These are phyloP conservation scores for Hygrophoropsis aurantiaca DNA, from an alignment of 768 basidiomycete genomes.

Conservation along the genomic window DNA sequence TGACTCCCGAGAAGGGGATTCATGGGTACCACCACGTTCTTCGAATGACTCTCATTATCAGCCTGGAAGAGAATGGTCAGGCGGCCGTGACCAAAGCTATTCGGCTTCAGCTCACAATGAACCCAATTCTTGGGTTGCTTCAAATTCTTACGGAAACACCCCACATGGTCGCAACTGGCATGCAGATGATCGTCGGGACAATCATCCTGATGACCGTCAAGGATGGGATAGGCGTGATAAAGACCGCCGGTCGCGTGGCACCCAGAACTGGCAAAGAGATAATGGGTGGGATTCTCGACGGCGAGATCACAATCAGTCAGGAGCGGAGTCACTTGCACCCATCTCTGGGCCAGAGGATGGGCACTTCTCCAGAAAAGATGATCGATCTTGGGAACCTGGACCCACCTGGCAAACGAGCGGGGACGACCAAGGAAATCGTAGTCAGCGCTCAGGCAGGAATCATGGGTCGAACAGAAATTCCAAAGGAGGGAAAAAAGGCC, in stretches of 20 bases:
- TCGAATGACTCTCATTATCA: slow-evolving; percentile 42
- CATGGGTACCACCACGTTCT: slow-evolving; percentile 43
- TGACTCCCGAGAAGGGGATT: slow-evolving; percentile 44
- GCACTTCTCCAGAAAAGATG: slow-evolving; percentile 34
- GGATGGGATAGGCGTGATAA: slow-evolving; percentile 33
- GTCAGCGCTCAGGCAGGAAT: slow-evolving; percentile 31
- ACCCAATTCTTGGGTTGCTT: slow-evolving; percentile 40
- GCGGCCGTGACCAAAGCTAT: slow-evolving; percentile 46
- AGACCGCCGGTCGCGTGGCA: slow-evolving; percentile 32
- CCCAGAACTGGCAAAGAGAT: slow-evolving; percentile 33
- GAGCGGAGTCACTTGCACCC: slow-evolving; percentile 18
- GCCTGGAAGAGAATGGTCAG: slow-evolving; percentile 48
- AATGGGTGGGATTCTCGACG: slow-evolving; percentile 56
- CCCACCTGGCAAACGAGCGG: slow-evolving; percentile 58
- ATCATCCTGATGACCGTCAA: slow-evolving; percentile 38
- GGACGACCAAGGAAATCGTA: slow-evolving; percentile 38
- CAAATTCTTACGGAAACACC: slow-evolving; percentile 41
- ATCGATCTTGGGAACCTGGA: slow-evolving; percentile 74
- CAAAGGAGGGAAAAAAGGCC: slow-evolving; percentile 34
- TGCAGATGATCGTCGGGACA: slow-evolving; percentile 41
- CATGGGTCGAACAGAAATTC: slow-evolving; percentile 38
- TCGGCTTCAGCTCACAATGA: slow-evolving; percentile 48
- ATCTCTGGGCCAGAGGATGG: slow-evolving; percentile 4
- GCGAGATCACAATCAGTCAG: slow-evolving; percentile 42
- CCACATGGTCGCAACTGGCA: slow-evolving; percentile 44